Conservation (phyloP, 2,329 filamentous ascomycete genomes). For the Monilinia laxa region DNA sequence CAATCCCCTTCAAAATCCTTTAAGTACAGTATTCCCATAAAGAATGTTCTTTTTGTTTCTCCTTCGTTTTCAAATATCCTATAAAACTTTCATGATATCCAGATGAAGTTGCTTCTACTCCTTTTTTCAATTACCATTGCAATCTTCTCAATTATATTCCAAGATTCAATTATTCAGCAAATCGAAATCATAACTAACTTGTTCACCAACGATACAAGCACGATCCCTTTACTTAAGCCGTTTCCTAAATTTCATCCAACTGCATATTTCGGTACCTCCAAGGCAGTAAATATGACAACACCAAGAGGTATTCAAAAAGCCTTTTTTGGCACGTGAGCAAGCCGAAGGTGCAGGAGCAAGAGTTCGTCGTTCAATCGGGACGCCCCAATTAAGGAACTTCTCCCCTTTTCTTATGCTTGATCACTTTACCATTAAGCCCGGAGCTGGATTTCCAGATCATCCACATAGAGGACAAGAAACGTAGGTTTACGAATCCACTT, state of each 20-base stretch:
- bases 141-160: constrained; percentile 34
- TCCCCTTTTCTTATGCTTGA: constrained; percentile 96
- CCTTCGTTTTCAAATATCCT: constrained; percentile 1
- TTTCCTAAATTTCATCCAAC: constrained; percentile 30
- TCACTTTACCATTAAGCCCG: constrained; percentile 77
- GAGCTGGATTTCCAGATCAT: constrained; percentile 89
- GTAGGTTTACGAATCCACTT: background rate
- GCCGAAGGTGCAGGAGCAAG: constrained; percentile 84
- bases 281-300: constrained; percentile 56
- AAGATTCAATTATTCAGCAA: constrained; percentile 30
- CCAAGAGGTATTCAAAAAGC: constrained; percentile 77
- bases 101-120: constrained; percentile 37
- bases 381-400: constrained; percentile 77
- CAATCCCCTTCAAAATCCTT: background rate
- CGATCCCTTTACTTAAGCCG: constrained; percentile 24
- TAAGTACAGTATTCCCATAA: background rate
- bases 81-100: constrained; percentile 5
- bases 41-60: constrained; percentile 13
- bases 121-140: constrained; percentile 35
- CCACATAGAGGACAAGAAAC: constrained; percentile 56
- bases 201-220: constrained; percentile 26
- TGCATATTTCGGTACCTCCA: constrained; percentile 28
- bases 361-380: constrained; percentile 86
- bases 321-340: constrained; percentile 84
- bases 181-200: constrained; percentile 28